Percentiles rank a stretch among this genome's conserved stretches.
Evolutionary conservation across 345 rosid genomes (phyloP).

Genomic region (Passiflora organensis): DNA sequence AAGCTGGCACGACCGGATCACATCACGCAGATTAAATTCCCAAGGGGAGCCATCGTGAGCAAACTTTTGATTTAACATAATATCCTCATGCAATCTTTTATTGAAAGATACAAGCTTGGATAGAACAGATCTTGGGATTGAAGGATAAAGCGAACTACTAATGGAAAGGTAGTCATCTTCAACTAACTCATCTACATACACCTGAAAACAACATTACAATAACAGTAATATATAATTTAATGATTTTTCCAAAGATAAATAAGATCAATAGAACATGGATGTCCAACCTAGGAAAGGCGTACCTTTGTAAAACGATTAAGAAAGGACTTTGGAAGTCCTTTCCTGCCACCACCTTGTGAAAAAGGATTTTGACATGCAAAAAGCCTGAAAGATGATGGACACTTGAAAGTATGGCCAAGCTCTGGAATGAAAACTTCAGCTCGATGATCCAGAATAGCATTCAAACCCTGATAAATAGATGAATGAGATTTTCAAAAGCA

Average conservation of each 20-base stretch:
- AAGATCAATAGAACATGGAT: no score
- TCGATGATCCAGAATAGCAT: constrained; percentile 95
- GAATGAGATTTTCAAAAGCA: neutral
- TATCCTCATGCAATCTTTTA: constrained; percentile 71
- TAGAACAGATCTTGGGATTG: constrained; percentile 56
- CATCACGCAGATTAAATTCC: constrained; percentile 98
- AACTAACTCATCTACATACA: constrained; percentile 80
- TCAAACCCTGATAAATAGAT: constrained; percentile 58
- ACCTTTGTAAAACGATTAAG: constrained; percentile 94
- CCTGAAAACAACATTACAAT: constrained; percentile 48
- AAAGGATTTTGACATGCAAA: constrained; percentile 99
- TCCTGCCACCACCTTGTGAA: constrained; percentile 95
- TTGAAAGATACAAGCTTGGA: constrained; percentile 72
- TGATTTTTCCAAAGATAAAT: no score
- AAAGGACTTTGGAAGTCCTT: constrained; percentile 94
- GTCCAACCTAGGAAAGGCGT: no score
- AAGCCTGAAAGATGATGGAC: constrained; percentile 78
- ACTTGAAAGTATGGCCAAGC: constrained; percentile 67
- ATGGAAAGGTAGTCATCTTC: constrained; percentile 82
- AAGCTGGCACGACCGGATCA: constrained; percentile 79
- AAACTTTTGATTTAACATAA: constrained; percentile 61
- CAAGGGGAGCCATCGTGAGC: constrained; percentile 94
- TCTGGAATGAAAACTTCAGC: constrained; percentile 95
- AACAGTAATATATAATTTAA: no score
- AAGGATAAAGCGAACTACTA: constrained; percentile 68